A percentile compares a stretch with the other conserved stretches of the same genome.
These are phyloP conservation scores for Schizonepeta tenuifolia DNA, from an alignment of 257 asterid genomes.

Conservation along the genomic window DNA sequence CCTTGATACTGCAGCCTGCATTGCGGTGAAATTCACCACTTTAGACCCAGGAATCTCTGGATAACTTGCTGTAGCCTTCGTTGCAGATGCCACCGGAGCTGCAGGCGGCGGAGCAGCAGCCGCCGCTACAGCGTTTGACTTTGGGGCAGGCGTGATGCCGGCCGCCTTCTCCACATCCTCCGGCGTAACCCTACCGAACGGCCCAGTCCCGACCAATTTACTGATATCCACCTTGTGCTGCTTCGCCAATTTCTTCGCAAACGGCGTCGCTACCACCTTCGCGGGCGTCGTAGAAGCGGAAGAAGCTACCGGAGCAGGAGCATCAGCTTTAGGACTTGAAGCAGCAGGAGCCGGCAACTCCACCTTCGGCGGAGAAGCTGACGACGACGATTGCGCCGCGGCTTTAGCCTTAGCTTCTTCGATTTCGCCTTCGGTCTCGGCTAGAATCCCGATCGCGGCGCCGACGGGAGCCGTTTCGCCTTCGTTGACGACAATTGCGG, in stretches of 20 bases:
- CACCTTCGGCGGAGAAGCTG: slow-evolving; percentile 24
- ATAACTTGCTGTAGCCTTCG: slow-evolving; percentile 46
- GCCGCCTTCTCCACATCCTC: slow-evolving; percentile 94
- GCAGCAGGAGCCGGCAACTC: slow-evolving; percentile 44
- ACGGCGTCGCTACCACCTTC: slow-evolving; percentile 57
- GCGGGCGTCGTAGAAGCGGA: slow-evolving; percentile 40
- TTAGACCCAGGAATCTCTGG: slow-evolving; percentile 69
- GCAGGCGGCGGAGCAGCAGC: slow-evolving; percentile 23
- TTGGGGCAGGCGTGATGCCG: slow-evolving; percentile 53
- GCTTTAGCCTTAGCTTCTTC: slow-evolving; percentile 67
- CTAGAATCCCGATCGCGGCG: slow-evolving; percentile 67
- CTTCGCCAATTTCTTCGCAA: slow-evolving; percentile 48
- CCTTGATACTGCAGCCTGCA: slow-evolving; percentile 83
- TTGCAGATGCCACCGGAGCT: slow-evolving; percentile 40
- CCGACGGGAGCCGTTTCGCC: slow-evolving; percentile 82
- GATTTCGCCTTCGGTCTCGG: slow-evolving; percentile 65
- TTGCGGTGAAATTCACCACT: slow-evolving; percentile 70
- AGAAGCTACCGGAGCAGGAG: slow-evolving; percentile 41
- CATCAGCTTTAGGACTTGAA: slow-evolving; percentile 20
- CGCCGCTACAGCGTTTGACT: slow-evolving; percentile 37
- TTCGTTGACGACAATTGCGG: slow-evolving; percentile 73
- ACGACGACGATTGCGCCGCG: slow-evolving; percentile 39
- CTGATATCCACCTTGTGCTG: slow-evolving; percentile 60
- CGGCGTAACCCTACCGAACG: slow-evolving; percentile 80
- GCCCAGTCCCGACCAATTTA: slow-evolving; percentile 76